Evolutionary conservation across 805 yeast species (phyloP), one percentile per base, ranked within the genome.

Genomic region (Ogataea neopini): DNA sequence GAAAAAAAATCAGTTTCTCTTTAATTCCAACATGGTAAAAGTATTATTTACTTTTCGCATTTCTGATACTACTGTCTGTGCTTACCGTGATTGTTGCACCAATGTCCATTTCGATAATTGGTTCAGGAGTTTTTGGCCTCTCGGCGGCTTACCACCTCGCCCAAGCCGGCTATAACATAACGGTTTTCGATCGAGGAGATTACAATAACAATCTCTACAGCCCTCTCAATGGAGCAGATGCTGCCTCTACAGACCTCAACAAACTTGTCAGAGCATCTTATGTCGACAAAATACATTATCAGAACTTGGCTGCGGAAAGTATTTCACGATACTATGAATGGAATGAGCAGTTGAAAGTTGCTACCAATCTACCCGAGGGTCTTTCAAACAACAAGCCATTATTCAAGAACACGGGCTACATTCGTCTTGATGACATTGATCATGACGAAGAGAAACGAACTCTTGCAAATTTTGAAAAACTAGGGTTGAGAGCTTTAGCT

Each of bases 51-150:
- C 25, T 22, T 8, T 22, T 22, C 8, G 25, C 25, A 22, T n/a
- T n/a, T n/a, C n/a, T n/a, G n/a, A n/a, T n/a, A n/a, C n/a, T n/a
- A n/a, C n/a, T n/a, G n/a, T n/a, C n/a, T n/a, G n/a, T n/a, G n/a
- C n/a, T n/a, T n/a, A n/a, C n/a, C n/a, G 25, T 6, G 8, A 8
- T 22, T 22, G 5, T 22, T 5, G 5, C 7, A 22, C 5, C 5
- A 22, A 40, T 43, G 28, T 40, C 38, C 26, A 65, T 74, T 38
- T 63, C 68, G 29, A 68, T 76, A 37, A 68, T 74, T n/a, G 82
- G 82, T 14, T 71, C 76, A 6, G 81, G 82, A 23, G 76, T 72
- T 17, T 75, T 73, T 54, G 82, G 82, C 2, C 63, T 76, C 18
- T 72, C 79, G n/a, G 62, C 72, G 1, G 76, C 77, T 2, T 64